A percentile compares a stretch with the other conserved stretches of the same genome.
These are phyloP conservation scores for Mrakiaceae sp. DNA, from an alignment of 1,284 basidiomycete species.

Conservation along the genomic window DNA sequence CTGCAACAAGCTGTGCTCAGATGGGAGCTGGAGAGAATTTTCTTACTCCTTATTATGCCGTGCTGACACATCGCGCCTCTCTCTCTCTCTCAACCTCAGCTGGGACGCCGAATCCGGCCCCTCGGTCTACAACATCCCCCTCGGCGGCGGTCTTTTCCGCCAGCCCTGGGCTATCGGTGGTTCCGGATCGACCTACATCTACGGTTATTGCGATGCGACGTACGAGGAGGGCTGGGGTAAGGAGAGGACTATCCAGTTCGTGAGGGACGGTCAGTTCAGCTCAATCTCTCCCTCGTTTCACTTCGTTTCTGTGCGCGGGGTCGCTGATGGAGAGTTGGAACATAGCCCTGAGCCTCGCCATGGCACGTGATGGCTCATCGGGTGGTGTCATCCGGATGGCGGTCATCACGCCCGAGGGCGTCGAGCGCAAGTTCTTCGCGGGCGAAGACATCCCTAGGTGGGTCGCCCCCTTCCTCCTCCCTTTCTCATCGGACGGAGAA, in stretches of 20 bases:
- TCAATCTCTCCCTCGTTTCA: not conserved
- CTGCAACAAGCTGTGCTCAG: not conserved
- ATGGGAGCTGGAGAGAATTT: not conserved
- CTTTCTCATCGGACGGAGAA: not conserved
- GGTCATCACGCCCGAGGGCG: slow-evolving; percentile 83
- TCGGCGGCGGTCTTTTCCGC: slow-evolving; percentile 85
- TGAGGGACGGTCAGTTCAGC: slow-evolving; percentile 73
- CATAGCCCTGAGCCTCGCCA: slow-evolving; percentile 81
- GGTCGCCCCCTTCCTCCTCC: not conserved
- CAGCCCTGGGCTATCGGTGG: slow-evolving; percentile 96
- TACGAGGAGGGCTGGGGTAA: slow-evolving; percentile 86
- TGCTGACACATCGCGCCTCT: not conserved
- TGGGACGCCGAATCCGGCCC: slow-evolving; percentile 94
- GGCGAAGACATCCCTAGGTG: slow-evolving; percentile 70
- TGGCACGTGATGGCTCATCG: slow-evolving; percentile 95
- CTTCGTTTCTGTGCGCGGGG: not conserved
- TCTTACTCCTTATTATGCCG: not conserved
- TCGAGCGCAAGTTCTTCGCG: slow-evolving; percentile 89
- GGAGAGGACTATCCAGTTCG: slow-evolving; percentile 87
- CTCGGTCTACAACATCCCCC: slow-evolving; percentile 89
- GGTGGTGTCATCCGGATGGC: slow-evolving; percentile 97
- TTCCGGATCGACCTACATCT: slow-evolving; percentile 94
- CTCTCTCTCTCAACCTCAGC: not conserved
- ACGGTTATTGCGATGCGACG: slow-evolving; percentile 98
- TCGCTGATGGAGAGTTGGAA: not conserved